Evolutionary conservation across 306 rosid genomes (phyloP), one percentile per base, ranked within the genome.

Genomic region (Sesbania bispinosa): DNA sequence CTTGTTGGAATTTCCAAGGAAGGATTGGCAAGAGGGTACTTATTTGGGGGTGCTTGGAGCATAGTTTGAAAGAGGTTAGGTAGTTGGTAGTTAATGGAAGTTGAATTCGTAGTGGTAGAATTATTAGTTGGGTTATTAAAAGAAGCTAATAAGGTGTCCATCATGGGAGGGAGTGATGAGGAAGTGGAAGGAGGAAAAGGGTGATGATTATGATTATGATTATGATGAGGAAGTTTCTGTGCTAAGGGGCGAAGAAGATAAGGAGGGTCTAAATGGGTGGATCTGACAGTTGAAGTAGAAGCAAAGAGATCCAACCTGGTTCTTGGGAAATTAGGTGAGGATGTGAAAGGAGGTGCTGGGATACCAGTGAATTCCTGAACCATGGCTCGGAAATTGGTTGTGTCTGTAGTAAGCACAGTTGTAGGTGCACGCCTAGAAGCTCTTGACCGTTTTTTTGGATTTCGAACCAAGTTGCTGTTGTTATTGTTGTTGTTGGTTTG

Each of bases 301-400:
- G 85, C 82, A 15, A 89, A 88, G 35, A 92, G 80, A 63, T 92
- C 96, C 4, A 92, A 76, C 3, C 98, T 79, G 62, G 65, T 79
- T 79, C 94, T 81, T 2, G 89, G 83, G 73, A 87, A 87, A n/a
- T n/a, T n/a, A 29, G 87, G 62, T 1, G 94, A 82, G 6, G 88
- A 75, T 0, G 89, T 27, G 77, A 92, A 92, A 14, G 98, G 96
- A 1, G 92, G 96, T 4, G 95, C 89, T 3, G 98, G 98, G 63
- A 92, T 92, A n/a, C 98, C 98, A 4, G 98, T 92, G 76, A 92
- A 92, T 77, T 92, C 96, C 72, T 92, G 98, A 60, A 92, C 98
- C 98, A 92, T 92, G 85, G 98, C 95, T 80, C 98, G 77, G 86
- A 92, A 92, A 84, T 92, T 92, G 0, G 92, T 41, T 50, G 98